A percentile compares a stretch with the other conserved stretches of the same genome.
Conservation (phyloP, 306 rosid genomes). For the Gleditsia sinensis region DNA sequence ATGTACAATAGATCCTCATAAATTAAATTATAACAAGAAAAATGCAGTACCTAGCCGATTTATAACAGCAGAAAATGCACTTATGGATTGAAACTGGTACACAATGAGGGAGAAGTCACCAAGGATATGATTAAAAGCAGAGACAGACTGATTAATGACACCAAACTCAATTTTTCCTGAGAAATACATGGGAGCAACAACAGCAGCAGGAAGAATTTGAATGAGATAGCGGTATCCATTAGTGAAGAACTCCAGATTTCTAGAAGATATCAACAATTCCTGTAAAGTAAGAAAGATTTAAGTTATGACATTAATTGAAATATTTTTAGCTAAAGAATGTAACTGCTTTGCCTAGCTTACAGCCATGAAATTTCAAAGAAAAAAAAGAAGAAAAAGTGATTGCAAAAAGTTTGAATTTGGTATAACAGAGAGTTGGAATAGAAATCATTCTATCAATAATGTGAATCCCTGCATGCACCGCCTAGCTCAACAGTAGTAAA, state of each 20-base stretch:
- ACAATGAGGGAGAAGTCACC: constrained; percentile 91
- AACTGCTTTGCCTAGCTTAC: not conserved
- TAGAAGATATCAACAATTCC: constrained; percentile 85
- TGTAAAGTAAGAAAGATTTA: constrained; percentile 44
- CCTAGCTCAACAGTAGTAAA: not conserved
- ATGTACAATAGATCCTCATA: not conserved
- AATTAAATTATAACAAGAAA: not conserved
- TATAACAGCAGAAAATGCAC: constrained; percentile 95
- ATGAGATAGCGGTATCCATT: constrained; percentile 88
- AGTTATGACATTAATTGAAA: not conserved
- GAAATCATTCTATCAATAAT: not conserved
- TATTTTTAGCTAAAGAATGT: constrained; percentile 11
- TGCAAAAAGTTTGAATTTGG: not conserved
- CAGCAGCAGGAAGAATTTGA: constrained; percentile 98
- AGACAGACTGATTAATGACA: constrained; percentile 92
- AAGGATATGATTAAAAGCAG: constrained; percentile 95
- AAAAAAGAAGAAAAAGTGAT: not conserved
- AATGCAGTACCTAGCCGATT: constrained; percentile 80
- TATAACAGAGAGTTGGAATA: constrained; percentile 4
- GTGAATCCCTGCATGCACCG: not conserved
- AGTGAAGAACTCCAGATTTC: constrained; percentile 95
- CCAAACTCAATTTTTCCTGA: constrained; percentile 98
- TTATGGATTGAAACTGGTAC: constrained; percentile 89
- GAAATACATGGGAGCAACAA: constrained; percentile 97
- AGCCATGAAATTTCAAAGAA: not conserved